A percentile compares a stretch with the other conserved stretches of the same genome.
Evolutionary conservation across 2,329 filamentous ascomycete species (phyloP).

Genomic region (Fusarium solani-melongenae): DNA sequence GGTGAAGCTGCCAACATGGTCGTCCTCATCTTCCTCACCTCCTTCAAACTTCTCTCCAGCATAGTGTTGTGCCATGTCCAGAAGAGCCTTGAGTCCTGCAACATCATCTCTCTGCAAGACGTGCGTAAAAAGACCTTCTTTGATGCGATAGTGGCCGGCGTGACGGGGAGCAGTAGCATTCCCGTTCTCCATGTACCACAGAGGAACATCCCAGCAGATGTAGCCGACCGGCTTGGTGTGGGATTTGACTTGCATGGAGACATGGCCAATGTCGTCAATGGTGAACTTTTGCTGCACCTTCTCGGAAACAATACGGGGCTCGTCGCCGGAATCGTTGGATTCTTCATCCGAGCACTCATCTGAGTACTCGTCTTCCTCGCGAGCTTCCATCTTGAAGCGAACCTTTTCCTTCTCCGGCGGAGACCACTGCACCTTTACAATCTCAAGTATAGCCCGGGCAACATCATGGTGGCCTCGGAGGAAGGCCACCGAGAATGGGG

Average conservation of each 20-base stretch:
- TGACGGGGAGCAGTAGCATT: constrained; percentile 20
- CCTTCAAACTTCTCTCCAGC: constrained; percentile 49
- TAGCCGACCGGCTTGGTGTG: constrained; percentile 64
- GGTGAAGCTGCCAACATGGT: constrained; percentile 47
- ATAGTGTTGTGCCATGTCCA: constrained; percentile 65
- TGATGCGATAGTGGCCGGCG: not conserved
- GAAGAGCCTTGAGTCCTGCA: constrained; percentile 64
- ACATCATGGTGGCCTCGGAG: constrained; percentile 72
- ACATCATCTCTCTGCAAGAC: constrained; percentile 65
- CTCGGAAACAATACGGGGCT: constrained; percentile 61
- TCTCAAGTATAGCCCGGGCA: constrained; percentile 75
- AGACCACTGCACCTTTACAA: constrained; percentile 75
- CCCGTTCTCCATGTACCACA: constrained; percentile 48
- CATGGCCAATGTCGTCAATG: constrained; percentile 78
- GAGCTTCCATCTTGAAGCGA: constrained; percentile 58
- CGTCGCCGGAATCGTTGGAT: constrained; percentile 45
- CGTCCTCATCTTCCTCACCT: constrained; percentile 50
- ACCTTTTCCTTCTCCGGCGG: constrained; percentile 63
- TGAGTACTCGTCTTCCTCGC: constrained; percentile 51
- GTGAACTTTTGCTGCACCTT: constrained; percentile 76
- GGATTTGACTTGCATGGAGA: constrained; percentile 76
- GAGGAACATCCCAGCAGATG: constrained; percentile 55
- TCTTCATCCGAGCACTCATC: constrained; percentile 52
- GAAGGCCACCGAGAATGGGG: constrained; percentile 76
- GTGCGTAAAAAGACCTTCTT: constrained; percentile 52